Evolutionary conservation across 176 grass and related monocot genomes (phyloP), one percentile per base, ranked within the genome.

Genomic region (Elaeis guineensis): DNA sequence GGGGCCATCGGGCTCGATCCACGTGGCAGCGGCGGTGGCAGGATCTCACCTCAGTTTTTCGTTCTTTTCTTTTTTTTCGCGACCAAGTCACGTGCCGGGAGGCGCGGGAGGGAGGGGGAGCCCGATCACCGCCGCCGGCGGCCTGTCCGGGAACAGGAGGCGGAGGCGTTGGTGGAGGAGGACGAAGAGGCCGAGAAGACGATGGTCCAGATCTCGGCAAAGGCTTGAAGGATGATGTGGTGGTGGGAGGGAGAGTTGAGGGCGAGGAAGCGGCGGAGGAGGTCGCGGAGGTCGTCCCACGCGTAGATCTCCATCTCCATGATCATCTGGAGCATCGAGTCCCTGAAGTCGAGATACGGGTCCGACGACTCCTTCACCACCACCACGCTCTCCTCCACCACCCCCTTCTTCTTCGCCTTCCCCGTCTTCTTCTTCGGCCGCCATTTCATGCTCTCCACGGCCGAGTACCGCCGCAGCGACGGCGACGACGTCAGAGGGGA

Each of bases 291-390:
- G 75, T 99, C 94, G 39, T 99, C 94, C 94, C 94, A 99, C 62
- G 82, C 94, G 74, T 99, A 99, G 70, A 99, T 93, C 67, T 99
- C 88, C 79, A 89, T 99, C 88, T 99, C 94, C 55, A 99, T 79
- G 58, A 99, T 86, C 94, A 99, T 93, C 82, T 89, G 84, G 69
- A 89, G 81, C 94, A 99, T 99, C 1, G 94, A 99, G 59, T 99
- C 94, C 39, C 79, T 78, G 74, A 99, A 99, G 72, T 93, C 94
- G 57, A 89, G 73, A 74, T 89, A 99, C 55, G 94, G 94, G 63
- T 93, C 82, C 50, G 75, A 65, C 12, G 94, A 89, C 11, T 98
- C 94, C 75, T 93, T 89, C 17, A 89, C 89, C 32, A 98, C 88
- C 1, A 88, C 76, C n/a, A 93, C 79, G 67, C 94, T 98, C 82